Conservation (phyloP, 306 rosid species). For the Rosa chinensis region DNA sequence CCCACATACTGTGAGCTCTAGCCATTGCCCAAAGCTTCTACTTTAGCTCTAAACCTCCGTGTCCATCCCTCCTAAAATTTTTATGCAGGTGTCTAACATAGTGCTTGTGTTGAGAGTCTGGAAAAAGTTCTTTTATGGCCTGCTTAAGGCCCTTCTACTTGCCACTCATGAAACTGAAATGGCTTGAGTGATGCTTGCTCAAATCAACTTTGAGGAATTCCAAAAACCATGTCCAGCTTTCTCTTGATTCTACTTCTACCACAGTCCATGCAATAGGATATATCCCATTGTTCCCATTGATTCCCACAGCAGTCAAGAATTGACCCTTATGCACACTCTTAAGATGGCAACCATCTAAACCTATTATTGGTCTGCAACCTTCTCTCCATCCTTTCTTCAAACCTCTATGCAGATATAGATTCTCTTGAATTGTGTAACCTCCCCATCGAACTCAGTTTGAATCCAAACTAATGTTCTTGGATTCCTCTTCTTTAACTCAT, state of each 20-base stretch:
- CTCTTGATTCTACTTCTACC: neutral
- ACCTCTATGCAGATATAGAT: too few relatives aligned
- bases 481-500: too few relatives aligned
- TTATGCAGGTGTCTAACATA: neutral
- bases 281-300: neutral
- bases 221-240: neutral
- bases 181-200: neutral
- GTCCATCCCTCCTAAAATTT: neutral
- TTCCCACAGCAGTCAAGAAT: neutral
- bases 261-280: neutral
- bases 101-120: neutral
- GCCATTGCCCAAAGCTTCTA: too few relatives aligned
- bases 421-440: too few relatives aligned
- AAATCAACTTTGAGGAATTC: neutral
- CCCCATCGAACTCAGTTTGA: too few relatives aligned
- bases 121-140: neutral
- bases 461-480: too few relatives aligned
- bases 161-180: neutral
- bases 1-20: too few relatives aligned
- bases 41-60: too few relatives aligned
- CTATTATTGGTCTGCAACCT: too few relatives aligned
- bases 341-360: too few relatives aligned
- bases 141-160: neutral
- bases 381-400: too few relatives aligned
- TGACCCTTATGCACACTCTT: too few relatives aligned